Evolutionary conservation across 1,139 yeast species (phyloP).

Genomic region (Zhuliangozyma blackwelliae): DNA sequence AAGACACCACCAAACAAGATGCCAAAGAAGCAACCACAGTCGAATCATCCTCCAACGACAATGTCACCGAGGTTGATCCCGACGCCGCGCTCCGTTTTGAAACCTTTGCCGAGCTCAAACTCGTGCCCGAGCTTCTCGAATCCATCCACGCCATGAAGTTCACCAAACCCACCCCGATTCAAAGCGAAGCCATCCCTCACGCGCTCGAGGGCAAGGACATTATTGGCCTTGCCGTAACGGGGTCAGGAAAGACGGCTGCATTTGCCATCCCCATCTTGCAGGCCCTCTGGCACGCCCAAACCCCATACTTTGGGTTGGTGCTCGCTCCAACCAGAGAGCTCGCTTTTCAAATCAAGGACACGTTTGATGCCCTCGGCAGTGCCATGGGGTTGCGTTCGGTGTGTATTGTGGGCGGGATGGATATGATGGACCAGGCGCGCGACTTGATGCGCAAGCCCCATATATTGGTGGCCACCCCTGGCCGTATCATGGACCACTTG

Average conservation of each 20-base stretch:
- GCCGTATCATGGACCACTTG: constrained; percentile 85
- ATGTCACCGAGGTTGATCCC: constrained; percentile 15
- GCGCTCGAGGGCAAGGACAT: constrained; percentile 84
- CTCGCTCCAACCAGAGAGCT: constrained; percentile 96
- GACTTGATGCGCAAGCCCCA: constrained; percentile 94
- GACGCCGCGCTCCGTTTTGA: constrained; percentile 31
- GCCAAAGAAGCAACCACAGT: constrained; percentile 4
- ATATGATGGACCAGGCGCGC: constrained; percentile 95
- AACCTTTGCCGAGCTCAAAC: constrained; percentile 47
- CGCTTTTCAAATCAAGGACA: constrained; percentile 93
- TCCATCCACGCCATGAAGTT: constrained; percentile 68
- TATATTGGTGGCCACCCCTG: constrained; percentile 80
- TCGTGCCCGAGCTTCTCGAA: constrained; percentile 79
- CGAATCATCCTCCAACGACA: constrained; percentile 2
- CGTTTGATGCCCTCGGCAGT: constrained; percentile 89
- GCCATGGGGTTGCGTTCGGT: constrained; percentile 85
- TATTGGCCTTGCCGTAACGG: constrained; percentile 79
- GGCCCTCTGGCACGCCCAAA: constrained; percentile 82
- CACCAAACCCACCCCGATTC: constrained; percentile 83
- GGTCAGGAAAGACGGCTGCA: constrained; percentile 85
- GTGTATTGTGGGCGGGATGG: constrained; percentile 97
- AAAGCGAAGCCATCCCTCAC: constrained; percentile 85
- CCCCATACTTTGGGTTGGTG: constrained; percentile 84
- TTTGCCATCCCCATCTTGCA: constrained; percentile 89
- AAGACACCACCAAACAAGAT: constrained; percentile 1